Evolutionary conservation across 768 basidiomycete genomes (phyloP), one percentile per base, ranked within the genome.

Genomic region (Suillus fuscotomentosus): DNA sequence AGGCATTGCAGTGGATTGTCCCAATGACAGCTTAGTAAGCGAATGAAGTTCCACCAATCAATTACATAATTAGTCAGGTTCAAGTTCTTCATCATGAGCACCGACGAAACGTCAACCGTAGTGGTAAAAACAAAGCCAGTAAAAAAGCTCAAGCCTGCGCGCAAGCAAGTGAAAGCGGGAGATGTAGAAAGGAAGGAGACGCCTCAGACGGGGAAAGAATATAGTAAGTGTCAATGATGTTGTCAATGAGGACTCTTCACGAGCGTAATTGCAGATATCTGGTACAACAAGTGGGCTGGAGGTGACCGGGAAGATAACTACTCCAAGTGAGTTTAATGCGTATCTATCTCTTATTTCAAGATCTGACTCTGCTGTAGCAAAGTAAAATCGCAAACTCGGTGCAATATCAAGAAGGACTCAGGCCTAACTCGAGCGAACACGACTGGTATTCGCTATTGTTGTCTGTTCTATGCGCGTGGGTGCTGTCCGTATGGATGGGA

Each of bases 201-300:
- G 0, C 86, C 89, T 10, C 95, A 98, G 77, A 94, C 94, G 0
- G 95, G 95, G 57, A 97, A 97, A 76, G 95, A 97, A 75, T 97
- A 97, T 79, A 98, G 95, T 96, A 70, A 70, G 91, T 86, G 61
- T 24, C 42, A 63, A 36, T 10, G 38, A 31, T 36, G 43, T 61
- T 54, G 53, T n/a, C 39, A 17, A 10, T 14, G 9, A 24, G 9
- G 60, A 54, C 9, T 43, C 66, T 72, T 41, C 69, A 54, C 27
- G 20, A 5, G 38, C 59, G 69, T 61, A 41, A 67, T 68, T 68
- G 50, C 65, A 92, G 92, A 99, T 77, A 92, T 97, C 60, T 99
- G 97, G 97, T 99, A 97, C 75, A 95, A 98, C 78, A 97, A 97
- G 79, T 99, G 97, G 97, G 97, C 97, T n/a, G 97, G 97, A 61